Conservation (phyloP, 140 eudicot genomes). For the Stevia rebaudiana region DNA sequence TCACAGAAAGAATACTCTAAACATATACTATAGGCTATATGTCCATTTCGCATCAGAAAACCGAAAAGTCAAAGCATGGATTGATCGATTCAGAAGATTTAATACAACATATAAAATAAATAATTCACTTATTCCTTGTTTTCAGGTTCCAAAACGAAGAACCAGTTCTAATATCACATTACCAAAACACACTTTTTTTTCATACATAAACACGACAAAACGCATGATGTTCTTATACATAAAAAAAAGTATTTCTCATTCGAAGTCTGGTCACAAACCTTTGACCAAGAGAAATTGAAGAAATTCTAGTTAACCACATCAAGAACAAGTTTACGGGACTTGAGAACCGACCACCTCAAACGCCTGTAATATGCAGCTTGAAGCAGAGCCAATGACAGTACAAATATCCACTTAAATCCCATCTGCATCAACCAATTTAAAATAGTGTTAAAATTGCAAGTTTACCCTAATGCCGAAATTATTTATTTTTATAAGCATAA, state of each 20-base stretch:
- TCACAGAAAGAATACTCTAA: too few species aligned
- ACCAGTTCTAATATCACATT: slow-evolving; percentile 15
- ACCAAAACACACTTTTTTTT: neutral
- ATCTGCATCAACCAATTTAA: slow-evolving; percentile 39
- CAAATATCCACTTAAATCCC: slow-evolving; percentile 66
- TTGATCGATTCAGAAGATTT: neutral
- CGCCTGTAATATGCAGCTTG: slow-evolving; percentile 91
- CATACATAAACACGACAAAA: slow-evolving; percentile 17
- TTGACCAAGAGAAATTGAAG: neutral
- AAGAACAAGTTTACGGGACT: slow-evolving; percentile 45
- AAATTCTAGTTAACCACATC: slow-evolving; percentile 54
- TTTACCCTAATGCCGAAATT: neutral
- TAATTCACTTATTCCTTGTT: neutral
- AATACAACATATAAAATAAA: neutral
- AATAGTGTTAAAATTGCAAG: neutral
- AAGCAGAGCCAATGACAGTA: slow-evolving; percentile 67
- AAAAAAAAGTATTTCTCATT: slow-evolving; percentile 31
- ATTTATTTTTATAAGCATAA: neutral
- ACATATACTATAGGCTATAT: too few species aligned
- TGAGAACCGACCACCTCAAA: slow-evolving; percentile 45
- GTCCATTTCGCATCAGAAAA: too few species aligned
- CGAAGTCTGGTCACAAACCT: slow-evolving; percentile 23
- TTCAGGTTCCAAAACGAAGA: neutral
- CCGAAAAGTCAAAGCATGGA: neutral
- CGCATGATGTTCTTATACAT: slow-evolving; percentile 30